A percentile compares a stretch with the other conserved stretches of the same genome.
phyloP scores from a whole-genome alignment of 2,329 filamentous ascomycete species.

The Hypomyces rosellus region DNA sequence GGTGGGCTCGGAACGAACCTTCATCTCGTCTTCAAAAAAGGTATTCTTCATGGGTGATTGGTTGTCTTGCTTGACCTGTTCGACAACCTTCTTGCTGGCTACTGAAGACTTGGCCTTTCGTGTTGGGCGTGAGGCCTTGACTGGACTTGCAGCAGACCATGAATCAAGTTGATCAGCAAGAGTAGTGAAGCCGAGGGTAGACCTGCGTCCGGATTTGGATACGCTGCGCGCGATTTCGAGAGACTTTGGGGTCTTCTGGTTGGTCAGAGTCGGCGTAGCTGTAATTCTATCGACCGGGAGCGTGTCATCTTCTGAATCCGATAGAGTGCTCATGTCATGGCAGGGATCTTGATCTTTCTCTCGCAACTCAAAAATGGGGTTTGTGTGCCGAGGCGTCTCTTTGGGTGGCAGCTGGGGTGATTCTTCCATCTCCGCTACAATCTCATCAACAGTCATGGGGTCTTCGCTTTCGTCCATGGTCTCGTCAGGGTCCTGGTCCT shows the following conservation, averaged over 20 bases:
- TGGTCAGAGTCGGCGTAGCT: constrained; percentile 36
- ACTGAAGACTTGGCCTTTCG: not conserved
- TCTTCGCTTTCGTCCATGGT: constrained; percentile 12
- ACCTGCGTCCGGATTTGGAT: constrained; percentile 21
- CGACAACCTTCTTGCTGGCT: not conserved
- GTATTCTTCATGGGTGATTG: constrained; percentile 37
- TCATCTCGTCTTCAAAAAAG: constrained; percentile 60
- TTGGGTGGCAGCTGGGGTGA: constrained; percentile 7
- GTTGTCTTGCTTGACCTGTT: constrained; percentile 12
- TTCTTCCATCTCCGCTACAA: constrained; percentile 12
- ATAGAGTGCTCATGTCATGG: constrained; percentile 39
- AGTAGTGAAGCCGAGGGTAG: constrained; percentile 52
- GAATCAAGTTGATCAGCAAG: constrained; percentile 54
- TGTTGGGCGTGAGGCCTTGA: constrained; percentile 16
- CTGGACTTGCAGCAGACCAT: constrained; percentile 56
- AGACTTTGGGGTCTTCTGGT: constrained; percentile 19
- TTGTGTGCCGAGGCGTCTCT: constrained; percentile 8
- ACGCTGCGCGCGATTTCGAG: constrained; percentile 8
- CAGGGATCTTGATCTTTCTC: constrained; percentile 41
- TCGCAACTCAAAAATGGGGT: constrained; percentile 34
- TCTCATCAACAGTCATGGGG: constrained; percentile 20
- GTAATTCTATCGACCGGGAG: constrained; percentile 27
- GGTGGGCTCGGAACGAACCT: constrained; percentile 21
- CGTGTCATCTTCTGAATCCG: constrained; percentile 50
- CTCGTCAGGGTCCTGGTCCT: not conserved